phyloP scores from a whole-genome alignment of 768 basidiomycete species.

The Chalciporus pseudorubinellus region DNA sequence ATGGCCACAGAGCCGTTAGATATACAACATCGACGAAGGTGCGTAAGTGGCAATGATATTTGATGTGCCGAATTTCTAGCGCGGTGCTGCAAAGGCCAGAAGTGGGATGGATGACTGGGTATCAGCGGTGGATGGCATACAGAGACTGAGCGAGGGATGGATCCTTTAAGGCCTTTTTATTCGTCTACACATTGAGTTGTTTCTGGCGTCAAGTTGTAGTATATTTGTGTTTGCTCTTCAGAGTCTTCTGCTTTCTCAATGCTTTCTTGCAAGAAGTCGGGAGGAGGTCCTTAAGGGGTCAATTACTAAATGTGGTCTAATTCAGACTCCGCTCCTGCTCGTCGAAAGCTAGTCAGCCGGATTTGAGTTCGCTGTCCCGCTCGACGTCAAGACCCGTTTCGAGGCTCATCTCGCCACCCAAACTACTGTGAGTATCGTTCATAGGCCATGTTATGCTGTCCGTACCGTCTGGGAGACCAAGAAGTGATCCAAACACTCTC shows the following conservation, averaged over 20 bases:
- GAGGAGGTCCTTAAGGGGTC: constrained; percentile 7
- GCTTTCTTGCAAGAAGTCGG: too few relatives aligned
- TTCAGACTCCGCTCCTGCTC: constrained; percentile 25
- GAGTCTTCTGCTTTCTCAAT: too few relatives aligned
- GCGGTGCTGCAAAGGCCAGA: background rate
- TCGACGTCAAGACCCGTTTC: constrained; percentile 38
- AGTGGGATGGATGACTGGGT: background rate
- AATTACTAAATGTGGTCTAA: constrained; percentile 9
- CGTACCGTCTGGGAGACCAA: constrained; percentile 6
- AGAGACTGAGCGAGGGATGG: constrained; percentile 4
- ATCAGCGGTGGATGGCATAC: constrained; percentile 6
- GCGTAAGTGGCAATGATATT: constrained; percentile 7
- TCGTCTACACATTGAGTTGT: background rate
- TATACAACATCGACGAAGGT: constrained; percentile 7
- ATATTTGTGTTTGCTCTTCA: too few relatives aligned
- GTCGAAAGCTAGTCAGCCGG: constrained; percentile 3
- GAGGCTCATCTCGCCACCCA: constrained; percentile 25
- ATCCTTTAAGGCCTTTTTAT: constrained; percentile 4
- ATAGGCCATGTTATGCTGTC: background rate
- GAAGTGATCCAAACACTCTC: background rate
- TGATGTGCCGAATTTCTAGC: background rate
- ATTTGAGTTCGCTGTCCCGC: constrained; percentile 28
- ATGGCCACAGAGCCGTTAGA: background rate
- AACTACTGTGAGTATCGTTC: constrained; percentile 22
- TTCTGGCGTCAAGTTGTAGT: too few relatives aligned